Base-by-base conservation (phyloP, 2,329 filamentous ascomycete species). In the Hypoxylon sp. region DNA sequence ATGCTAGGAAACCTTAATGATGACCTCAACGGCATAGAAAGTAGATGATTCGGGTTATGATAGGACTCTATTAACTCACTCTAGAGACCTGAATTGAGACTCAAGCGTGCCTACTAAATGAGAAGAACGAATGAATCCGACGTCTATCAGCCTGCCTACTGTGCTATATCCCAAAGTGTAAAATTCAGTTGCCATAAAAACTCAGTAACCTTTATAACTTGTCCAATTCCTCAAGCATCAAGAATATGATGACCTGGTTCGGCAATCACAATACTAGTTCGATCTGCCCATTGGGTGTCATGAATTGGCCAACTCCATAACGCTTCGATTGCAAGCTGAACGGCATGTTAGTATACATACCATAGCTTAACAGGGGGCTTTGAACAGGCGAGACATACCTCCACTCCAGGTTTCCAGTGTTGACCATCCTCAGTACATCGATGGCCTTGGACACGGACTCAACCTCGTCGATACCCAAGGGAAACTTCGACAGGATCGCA, bases 371-470 rank as follows among this genome's bases (percentile, higher is more conserved):
- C 2, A 21, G 39, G 35, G 31, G 15, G 35, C 24, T 1, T 11
- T 6, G 3, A 27, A 44, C 15, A 24, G 46, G 42, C 11, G 2
- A 15, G 15, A 60, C 71, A 56, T 65, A 75, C 74, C 74, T 76
- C 74, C 75, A 76, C 19, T 73, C 70, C 1, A 76, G 67, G 50
- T 76, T 75, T 1, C 74, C 74, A 0, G 73, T 75, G 47, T 76
- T 75, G 32, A 73, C 48, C 50, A 72, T 74, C 19, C 72, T 64
- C 61, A 76, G 65, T 0, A 67, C 42, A 19, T 75, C 69, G 10
- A 75, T 69, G 31, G 69, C 63, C 35, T 66, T 68, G 0, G 67
- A 62, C 47, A 74, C 69, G 2, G 74, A 55, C 13, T 74, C 68
- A n/a, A 63, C 48, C 61, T 74, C 69, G 5, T 48, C 39, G 3